A percentile compares a stretch with the other conserved stretches of the same genome.
These are phyloP conservation scores for Ceratocystis ficicola DNA, from an alignment of 2,329 filamentous ascomycete species.

Conservation along the genomic window DNA sequence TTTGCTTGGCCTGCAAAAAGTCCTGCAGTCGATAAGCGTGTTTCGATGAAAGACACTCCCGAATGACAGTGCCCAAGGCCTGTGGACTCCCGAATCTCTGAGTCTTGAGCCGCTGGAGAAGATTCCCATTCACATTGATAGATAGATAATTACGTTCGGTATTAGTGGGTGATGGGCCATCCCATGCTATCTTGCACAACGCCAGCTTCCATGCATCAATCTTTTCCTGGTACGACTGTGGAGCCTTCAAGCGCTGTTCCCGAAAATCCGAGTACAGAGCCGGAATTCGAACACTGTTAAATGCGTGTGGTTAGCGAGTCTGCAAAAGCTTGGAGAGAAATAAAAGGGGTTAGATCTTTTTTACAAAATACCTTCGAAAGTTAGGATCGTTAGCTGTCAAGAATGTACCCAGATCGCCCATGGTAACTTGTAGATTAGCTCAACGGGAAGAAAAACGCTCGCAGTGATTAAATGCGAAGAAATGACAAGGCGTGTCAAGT, in stretches of 20 bases:
- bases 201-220: conserved; percentile 65
- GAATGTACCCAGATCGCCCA: conserved; percentile 58
- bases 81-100: conserved; percentile 71
- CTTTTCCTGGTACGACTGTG: conserved; percentile 75
- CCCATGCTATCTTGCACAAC: conserved; percentile 54
- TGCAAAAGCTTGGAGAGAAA: background rate
- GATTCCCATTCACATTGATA: conserved; percentile 45
- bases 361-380: conserved; percentile 41
- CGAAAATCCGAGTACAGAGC: conserved; percentile 84
- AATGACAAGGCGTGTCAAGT: background rate
- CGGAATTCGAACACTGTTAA: conserved; percentile 57
- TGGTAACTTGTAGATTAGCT: conserved; percentile 28
- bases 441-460: too few relatives aligned
- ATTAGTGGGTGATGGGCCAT: conserved; percentile 41
- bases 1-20: conserved; percentile 54
- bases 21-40: conserved; percentile 59
- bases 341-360: background rate
- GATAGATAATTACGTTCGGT: conserved; percentile 39
- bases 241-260: conserved; percentile 60
- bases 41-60: conserved; percentile 56
- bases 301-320: background rate
- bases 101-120: conserved; percentile 60
- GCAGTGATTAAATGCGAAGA: too few relatives aligned
- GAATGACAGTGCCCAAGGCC: conserved; percentile 64
- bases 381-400: conserved; percentile 48